Evolutionary conservation across 2,329 filamentous ascomycete genomes (phyloP), one percentile per base, ranked within the genome.

Genomic region (Pseudogymnoascus sp.): DNA sequence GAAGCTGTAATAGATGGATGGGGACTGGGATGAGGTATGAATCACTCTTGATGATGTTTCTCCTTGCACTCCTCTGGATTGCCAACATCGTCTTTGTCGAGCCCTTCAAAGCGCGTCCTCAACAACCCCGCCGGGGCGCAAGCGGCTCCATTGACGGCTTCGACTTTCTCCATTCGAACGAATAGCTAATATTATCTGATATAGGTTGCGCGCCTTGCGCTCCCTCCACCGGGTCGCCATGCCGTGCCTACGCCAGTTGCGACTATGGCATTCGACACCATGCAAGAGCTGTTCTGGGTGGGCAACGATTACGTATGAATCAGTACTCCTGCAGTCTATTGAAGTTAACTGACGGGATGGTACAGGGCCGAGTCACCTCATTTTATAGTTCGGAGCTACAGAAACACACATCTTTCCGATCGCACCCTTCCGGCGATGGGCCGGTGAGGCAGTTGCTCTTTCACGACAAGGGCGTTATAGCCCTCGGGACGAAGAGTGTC

Each of bases 201-300:
- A 72, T 73, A 96, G 88, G 85, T 96, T 75, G 85, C 86, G 76
- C 89, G 91, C 76, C 86, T 94, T 77, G 83, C 86, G 74, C 85
- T 95, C 76, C 90, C 91, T 74, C 86, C 90, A 70, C 86, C 89
- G 71, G 87, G 85, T 72, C 80, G 85, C 70, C 86, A 89, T 78
- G 83, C 83, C 67, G 78, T 89, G 70, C 83, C 87, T 45, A 89
- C 89, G 21, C 85, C 85, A 63, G 85, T 91, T 68, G 88, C 89
- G 49, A 88, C 91, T 2, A 83, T 97, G 74, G 88, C 89, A 58
- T 99, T 99, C 75, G 94, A 99, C 74, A 89, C 88, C 63, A 81
- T 83, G 39, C 89, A 96, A 74, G 94, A 99, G 74, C 82, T 99
- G 37, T 77, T 99, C 61, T 99, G 95, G 94, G 86, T 87, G 2